Percentiles rank a stretch among this genome's conserved stretches.
Evolutionary conservation across 495 filamentous ascomycete species (phyloP).

Genomic region (Umbilicaria muhlenbergii): DNA sequence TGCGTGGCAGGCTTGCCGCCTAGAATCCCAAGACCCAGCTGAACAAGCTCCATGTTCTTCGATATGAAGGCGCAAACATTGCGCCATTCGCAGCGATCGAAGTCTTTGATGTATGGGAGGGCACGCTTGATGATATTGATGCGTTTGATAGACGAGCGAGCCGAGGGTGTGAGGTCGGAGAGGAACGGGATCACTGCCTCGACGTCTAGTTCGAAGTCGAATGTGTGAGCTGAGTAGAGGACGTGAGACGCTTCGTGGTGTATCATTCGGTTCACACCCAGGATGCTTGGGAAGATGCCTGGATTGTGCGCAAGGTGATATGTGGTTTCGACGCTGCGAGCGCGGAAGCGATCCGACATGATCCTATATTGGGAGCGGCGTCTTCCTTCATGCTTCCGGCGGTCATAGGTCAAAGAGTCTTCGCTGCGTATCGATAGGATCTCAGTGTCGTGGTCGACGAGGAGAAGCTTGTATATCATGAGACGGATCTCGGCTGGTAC

Average conservation of each 20-base stretch:
- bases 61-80: constrained; percentile 26
- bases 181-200: constrained; percentile 41
- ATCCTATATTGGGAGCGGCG: constrained; percentile 1
- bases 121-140: constrained; percentile 33
- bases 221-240: constrained; percentile 32
- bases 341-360: constrained; percentile 7
- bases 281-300: constrained; percentile 22
- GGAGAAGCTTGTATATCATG: constrained; percentile 25
- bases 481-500: constrained; percentile 27
- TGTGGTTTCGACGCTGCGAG: constrained; percentile 4
- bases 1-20: constrained; percentile 24
- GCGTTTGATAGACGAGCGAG: constrained; percentile 24
- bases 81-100: constrained; percentile 36
- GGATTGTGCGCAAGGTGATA: constrained; percentile 1
- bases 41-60: constrained; percentile 16
- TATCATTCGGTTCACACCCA: constrained; percentile 27
- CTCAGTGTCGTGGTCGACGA: constrained; percentile 14
- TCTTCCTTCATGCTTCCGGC: neutral
- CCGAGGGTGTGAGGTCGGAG: constrained; percentile 29
- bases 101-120: constrained; percentile 28
- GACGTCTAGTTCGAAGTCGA: constrained; percentile 35
- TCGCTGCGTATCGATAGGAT: constrained; percentile 2
- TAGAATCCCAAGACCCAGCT: constrained; percentile 29
- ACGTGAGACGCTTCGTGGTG: constrained; percentile 31
- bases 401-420: neutral